Base-by-base conservation (phyloP, 2,329 filamentous ascomycete genomes). In the Didymella keratinophila region DNA sequence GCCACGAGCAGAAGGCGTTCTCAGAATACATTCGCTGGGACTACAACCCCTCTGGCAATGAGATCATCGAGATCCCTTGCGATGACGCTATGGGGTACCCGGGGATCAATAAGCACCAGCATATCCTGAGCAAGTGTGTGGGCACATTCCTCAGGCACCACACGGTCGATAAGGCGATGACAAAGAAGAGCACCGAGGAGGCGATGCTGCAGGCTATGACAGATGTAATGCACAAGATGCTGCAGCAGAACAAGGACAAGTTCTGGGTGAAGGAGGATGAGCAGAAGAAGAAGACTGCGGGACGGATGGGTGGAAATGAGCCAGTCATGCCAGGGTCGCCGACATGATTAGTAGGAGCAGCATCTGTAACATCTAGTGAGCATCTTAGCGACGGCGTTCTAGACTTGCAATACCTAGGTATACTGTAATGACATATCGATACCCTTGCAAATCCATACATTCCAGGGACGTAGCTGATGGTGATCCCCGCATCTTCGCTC, bases 21-120 rank as follows among this genome's bases (percentile, higher is more conserved):
- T 66, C 65, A 0, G 72, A 76, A 52, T 74, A 71, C 43, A 70
- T 77, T 7, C 67, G 75, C 3, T 74, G 75, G 56, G 71, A 74
- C 39, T 75, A 71, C 49, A 68, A 69, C 46, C 66, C 64, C 2
- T 46, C 60, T 10, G 59, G 57, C 21, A 65, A 64, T n/a, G 68
- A 70, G 23, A 71, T 73, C 39, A 56, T 71, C 18, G 70, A 71
- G 53, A 69, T 76, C n/a, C 60, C 70, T 1, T 76, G 75, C 55
- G 64, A 74, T 48, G 73, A 77, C 25, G 74, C 71, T 0, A 75
- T 74, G 64, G 73, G 72, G 7, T 74, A 64, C 9, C 72, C 72
- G 0, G 68, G 67, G 4, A 59, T 69, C 46, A 53, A 51, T 1
- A 62, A 62, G 6, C 56, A 56, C 28, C 5, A 10, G 3, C 57